Conservation (phyloP, 768 basidiomycete species). For the Neoboletus brunneissimus region DNA sequence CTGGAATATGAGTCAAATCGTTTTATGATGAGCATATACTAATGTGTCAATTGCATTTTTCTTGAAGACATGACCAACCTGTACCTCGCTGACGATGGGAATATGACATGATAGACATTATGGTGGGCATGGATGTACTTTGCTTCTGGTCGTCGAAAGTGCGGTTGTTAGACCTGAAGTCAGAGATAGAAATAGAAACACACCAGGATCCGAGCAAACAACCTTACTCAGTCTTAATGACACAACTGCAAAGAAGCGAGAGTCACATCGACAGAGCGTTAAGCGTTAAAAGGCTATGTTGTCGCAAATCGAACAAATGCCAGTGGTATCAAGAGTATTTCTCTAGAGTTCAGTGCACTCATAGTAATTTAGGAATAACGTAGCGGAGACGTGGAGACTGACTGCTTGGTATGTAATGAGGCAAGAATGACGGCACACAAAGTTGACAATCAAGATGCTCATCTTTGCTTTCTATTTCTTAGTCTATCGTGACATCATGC, state of each 20-base stretch:
- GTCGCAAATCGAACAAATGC: background rate
- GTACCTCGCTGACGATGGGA: background rate
- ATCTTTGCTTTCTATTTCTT: conserved; percentile 6
- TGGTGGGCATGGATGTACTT: background rate
- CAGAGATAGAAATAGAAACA: background rate
- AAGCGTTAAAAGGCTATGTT: background rate
- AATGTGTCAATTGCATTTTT: background rate
- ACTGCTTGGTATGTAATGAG: background rate
- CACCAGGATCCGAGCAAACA: background rate
- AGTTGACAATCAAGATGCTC: background rate
- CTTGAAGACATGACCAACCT: background rate
- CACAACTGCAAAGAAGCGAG: background rate
- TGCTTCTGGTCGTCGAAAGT: background rate
- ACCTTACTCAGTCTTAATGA: background rate
- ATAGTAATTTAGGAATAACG: background rate
- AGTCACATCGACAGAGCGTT: background rate
- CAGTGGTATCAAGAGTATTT: background rate
- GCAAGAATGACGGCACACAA: background rate
- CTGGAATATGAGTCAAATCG: background rate
- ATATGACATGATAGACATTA: background rate
- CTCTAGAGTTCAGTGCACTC: background rate
- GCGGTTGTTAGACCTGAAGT: background rate
- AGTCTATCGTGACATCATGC: background rate
- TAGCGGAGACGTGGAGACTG: background rate
- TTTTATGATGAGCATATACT: background rate